These are phyloP conservation scores for Nakaseomyces glabratus DNA, from an alignment of 1,139 yeast species.

Conservation along the genomic window DNA sequence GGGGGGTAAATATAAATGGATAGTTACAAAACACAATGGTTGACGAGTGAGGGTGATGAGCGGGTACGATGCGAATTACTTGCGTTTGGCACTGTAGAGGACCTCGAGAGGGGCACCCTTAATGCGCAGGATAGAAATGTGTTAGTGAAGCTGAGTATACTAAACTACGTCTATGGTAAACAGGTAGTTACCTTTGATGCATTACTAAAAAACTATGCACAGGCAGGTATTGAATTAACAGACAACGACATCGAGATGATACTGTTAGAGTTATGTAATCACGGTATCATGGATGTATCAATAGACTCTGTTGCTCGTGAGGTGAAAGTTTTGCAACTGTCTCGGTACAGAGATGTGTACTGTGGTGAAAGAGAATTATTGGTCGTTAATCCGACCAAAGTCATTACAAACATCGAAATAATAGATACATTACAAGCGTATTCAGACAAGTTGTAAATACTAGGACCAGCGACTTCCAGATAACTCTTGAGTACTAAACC, in stretches of 20 bases:
- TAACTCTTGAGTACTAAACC: too few species aligned
- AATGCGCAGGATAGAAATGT: neutral
- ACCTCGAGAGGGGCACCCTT: slow-evolving; percentile 9
- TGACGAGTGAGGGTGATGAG: slow-evolving; percentile 10
- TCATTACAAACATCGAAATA: slow-evolving; percentile 9
- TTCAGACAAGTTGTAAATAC: too few species aligned
- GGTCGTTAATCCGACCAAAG: slow-evolving; percentile 7
- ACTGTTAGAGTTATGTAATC: slow-evolving; percentile 2
- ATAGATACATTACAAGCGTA: slow-evolving; percentile 12
- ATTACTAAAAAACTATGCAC: neutral
- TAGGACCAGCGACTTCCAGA: too few species aligned
- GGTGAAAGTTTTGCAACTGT: slow-evolving; percentile 12
- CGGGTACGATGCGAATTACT: slow-evolving; percentile 19
- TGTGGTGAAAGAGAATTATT: slow-evolving; percentile 18
- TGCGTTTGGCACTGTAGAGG: slow-evolving; percentile 23
- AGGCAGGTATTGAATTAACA: slow-evolving; percentile 8
- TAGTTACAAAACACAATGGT: slow-evolving; percentile 25
- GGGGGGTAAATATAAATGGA: too few species aligned
- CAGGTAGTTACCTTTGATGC: neutral
- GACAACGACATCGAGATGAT: slow-evolving; percentile 13
- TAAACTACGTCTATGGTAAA: neutral
- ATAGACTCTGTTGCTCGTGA: slow-evolving; percentile 19
- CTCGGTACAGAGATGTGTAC: slow-evolving; percentile 26
- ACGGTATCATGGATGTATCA: slow-evolving; percentile 14
- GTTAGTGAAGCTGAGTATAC: slow-evolving; percentile 13